Conservation (phyloP, 805 yeast genomes). For the Metschnikowia amazonensis region DNA sequence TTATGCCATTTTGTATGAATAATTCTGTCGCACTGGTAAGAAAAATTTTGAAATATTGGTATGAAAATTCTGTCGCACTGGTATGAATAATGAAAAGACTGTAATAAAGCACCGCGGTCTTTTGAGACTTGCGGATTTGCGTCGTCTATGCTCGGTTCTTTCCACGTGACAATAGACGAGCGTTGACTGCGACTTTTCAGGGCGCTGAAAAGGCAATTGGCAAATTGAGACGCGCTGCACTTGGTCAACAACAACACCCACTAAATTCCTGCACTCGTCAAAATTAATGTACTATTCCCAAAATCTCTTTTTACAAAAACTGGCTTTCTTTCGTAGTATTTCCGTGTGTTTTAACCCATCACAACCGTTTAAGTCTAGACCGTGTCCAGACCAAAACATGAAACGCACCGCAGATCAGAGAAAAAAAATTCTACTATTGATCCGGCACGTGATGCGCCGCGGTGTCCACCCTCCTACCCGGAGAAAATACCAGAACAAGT, state of each 20-base stretch:
- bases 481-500: slow-evolving; percentile 12
- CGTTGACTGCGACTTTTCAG: neutral
- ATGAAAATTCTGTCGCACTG: too few relatives aligned
- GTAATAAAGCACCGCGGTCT: neutral
- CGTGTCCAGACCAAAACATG: slow-evolving; percentile 2
- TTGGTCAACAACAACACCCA: neutral
- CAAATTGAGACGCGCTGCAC: slow-evolving; percentile 1
- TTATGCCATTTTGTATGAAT: too few relatives aligned
- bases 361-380: neutral
- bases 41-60: too few relatives aligned
- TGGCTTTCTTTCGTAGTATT: neutral
- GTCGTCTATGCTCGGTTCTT: neutral
- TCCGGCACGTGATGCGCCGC: slow-evolving; percentile 10
- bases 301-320: neutral
- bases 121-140: slow-evolving; percentile 1
- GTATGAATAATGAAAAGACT: too few relatives aligned
- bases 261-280: neutral
- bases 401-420: slow-evolving; percentile 4
- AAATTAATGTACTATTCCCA: neutral
- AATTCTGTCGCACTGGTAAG: too few relatives aligned
- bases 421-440: slow-evolving; percentile 6
- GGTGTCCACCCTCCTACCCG: slow-evolving; percentile 15
- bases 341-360: neutral
- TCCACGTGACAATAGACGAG: neutral
- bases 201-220: neutral